phyloP scores from a whole-genome alignment of 306 rosid species.

The Cercis canadensis region DNA sequence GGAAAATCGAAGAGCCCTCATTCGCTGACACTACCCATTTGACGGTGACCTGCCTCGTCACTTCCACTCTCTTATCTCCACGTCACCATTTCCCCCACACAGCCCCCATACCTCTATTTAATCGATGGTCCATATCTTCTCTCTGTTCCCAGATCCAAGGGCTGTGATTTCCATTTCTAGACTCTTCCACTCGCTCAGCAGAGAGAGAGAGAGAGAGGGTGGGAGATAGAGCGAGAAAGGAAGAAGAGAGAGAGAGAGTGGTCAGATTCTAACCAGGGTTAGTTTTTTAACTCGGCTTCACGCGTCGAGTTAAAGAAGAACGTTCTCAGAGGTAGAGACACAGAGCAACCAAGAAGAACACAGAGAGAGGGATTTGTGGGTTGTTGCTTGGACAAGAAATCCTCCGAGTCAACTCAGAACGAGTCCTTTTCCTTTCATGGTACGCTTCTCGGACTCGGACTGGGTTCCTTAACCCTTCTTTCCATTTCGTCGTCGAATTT shows the following conservation, averaged over 20 bases:
- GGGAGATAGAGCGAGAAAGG: not conserved
- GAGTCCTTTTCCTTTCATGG: conserved; percentile 40
- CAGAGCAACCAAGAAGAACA: conserved; percentile 7
- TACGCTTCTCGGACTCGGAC: conserved; percentile 33
- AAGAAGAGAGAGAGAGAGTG: conserved; percentile 10
- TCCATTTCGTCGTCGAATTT: conserved; percentile 4
- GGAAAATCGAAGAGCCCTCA: conserved; percentile 15
- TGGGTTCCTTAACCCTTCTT: not conserved
- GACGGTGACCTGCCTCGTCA: conserved; percentile 51
- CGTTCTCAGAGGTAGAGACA: conserved; percentile 3
- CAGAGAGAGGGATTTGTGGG: conserved; percentile 38
- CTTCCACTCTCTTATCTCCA: conserved; percentile 67
- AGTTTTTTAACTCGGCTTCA: conserved; percentile 47
- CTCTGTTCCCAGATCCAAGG: conserved; percentile 38
- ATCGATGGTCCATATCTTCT: conserved; percentile 49
- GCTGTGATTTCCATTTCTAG: conserved; percentile 55
- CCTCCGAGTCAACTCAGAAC: conserved; percentile 52
- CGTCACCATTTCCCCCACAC: conserved; percentile 38
- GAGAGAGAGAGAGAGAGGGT: not conserved
- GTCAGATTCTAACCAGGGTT: conserved; percentile 52
- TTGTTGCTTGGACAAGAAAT: conserved; percentile 38
- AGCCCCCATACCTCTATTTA: not conserved
- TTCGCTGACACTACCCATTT: conserved; percentile 25
- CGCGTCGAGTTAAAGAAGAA: conserved; percentile 61
- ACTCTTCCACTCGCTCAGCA: conserved; percentile 53